These are phyloP conservation scores for Phascolomyces articulosus DNA, from an alignment of 371 early-diverging fungal species.

Conservation along the genomic window DNA sequence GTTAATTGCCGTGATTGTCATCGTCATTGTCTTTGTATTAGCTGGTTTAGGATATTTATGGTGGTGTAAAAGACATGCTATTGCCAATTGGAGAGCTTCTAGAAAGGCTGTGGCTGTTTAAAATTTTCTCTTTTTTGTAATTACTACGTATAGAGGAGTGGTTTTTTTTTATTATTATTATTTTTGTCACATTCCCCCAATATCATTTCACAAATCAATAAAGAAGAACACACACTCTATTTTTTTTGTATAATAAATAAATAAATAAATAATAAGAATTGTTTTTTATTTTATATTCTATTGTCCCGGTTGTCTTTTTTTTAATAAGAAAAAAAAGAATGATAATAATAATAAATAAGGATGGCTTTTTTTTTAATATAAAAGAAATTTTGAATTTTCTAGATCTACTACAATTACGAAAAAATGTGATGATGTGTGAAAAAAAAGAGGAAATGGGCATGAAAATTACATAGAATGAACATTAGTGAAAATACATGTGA, in stretches of 20 bases:
- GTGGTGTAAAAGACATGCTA: slow-evolving; percentile 13
- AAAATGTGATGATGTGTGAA: background rate
- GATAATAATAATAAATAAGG: background rate
- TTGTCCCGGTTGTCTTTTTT: background rate
- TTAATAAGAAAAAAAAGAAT: background rate
- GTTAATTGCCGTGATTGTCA: slow-evolving; percentile 57
- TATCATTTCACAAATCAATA: too few species aligned
- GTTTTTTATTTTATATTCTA: background rate
- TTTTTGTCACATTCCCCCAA: too few species aligned
- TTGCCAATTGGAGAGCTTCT: background rate
- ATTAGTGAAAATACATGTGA: too few species aligned
- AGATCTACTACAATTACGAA: background rate
- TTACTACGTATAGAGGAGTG: background rate
- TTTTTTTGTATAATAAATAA: too few species aligned
- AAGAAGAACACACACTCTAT: too few species aligned
- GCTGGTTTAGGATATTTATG: slow-evolving; percentile 14
- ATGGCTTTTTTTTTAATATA: background rate
- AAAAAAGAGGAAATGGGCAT: slow-evolving; percentile 7
- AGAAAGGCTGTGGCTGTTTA: background rate
- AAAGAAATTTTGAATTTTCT: background rate
- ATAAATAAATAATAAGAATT: background rate
- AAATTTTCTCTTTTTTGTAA: background rate
- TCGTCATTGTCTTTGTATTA: slow-evolving; percentile 27
- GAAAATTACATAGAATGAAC: slow-evolving; percentile 8
- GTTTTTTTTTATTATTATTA: background rate